Conservation (phyloP, 1,284 basidiomycete species). For the Pisolithus thermaeus region DNA sequence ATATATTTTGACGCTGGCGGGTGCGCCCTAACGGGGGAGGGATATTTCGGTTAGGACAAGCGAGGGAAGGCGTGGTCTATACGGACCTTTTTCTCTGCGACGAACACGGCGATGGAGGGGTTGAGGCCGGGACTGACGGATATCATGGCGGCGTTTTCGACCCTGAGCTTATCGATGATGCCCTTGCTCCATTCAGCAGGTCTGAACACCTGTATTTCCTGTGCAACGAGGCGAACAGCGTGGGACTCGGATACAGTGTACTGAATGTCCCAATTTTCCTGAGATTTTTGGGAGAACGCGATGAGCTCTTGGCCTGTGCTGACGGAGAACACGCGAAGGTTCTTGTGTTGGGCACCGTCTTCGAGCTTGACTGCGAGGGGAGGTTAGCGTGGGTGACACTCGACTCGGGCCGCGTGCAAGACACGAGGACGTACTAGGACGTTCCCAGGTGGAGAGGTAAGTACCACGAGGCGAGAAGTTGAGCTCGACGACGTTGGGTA, state of each 20-base stretch:
- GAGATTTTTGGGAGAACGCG: slow-evolving; percentile 78
- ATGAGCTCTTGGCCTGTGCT: slow-evolving; percentile 78
- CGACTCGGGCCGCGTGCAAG: background rate
- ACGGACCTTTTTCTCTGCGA: slow-evolving; percentile 85
- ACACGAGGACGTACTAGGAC: slow-evolving; percentile 50
- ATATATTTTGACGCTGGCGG: slow-evolving; percentile 85
- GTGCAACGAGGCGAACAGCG: slow-evolving; percentile 76
- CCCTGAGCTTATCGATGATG: slow-evolving; percentile 73
- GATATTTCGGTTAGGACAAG: background rate
- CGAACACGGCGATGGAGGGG: slow-evolving; percentile 83
- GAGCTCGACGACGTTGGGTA: slow-evolving; percentile 77
- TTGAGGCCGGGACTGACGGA: slow-evolving; percentile 79
- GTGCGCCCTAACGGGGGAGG: slow-evolving; percentile 60
- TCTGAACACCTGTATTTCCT: slow-evolving; percentile 86
- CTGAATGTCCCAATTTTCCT: slow-evolving; percentile 84
- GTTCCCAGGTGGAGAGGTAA: slow-evolving; percentile 92
- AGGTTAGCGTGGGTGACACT: slow-evolving; percentile 3
- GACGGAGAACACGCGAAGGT: slow-evolving; percentile 80
- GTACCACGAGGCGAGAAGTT: slow-evolving; percentile 91
- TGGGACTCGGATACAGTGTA: slow-evolving; percentile 90
- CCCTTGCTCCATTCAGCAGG: slow-evolving; percentile 77
- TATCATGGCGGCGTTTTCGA: slow-evolving; percentile 77
- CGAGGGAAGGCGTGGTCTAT: background rate
- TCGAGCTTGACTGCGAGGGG: slow-evolving; percentile 59
- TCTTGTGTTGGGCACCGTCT: slow-evolving; percentile 81